A percentile compares a stretch with the other conserved stretches of the same genome.
These are phyloP conservation scores for Salix brachista DNA, from an alignment of 345 rosid species.

Conservation along the genomic window DNA sequence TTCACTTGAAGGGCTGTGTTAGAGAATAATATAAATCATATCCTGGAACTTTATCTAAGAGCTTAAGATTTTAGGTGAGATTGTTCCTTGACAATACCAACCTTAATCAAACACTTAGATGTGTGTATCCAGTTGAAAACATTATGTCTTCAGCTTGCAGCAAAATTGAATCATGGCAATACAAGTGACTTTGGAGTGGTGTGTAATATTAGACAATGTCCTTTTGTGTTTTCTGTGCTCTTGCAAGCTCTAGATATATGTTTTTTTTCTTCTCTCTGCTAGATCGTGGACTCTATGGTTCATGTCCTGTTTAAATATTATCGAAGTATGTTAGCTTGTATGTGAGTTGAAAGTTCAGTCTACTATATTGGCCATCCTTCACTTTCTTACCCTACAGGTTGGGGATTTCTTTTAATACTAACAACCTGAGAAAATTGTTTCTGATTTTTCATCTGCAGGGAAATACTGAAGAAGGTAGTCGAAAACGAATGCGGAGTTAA, in stretches of 20 bases:
- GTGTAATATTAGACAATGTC: background rate
- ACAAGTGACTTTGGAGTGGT: background rate
- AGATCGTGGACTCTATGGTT: background rate
- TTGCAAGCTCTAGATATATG: background rate
- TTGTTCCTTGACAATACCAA: too few species aligned
- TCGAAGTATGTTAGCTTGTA: background rate
- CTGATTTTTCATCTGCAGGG: conserved; percentile 50
- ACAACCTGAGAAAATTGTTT: background rate
- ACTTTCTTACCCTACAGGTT: background rate
- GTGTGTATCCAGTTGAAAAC: background rate
- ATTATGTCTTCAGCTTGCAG: background rate
- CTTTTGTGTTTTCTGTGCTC: background rate
- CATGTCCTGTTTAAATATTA: background rate
- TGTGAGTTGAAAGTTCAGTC: background rate
- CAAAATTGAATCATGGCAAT: background rate
- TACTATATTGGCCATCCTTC: background rate
- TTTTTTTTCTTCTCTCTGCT: background rate
- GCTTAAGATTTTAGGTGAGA: too few species aligned
- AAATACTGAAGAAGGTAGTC: conserved; percentile 64
- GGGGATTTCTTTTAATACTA: background rate
- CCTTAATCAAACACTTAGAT: background rate
- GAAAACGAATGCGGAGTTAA: conserved; percentile 66
- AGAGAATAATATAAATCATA: too few species aligned
- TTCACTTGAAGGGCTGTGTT: too few species aligned
- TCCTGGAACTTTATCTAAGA: too few species aligned